Base-by-base conservation (phyloP, 352 stramenopile genomes). In the Phytophthora hybrid region DNA sequence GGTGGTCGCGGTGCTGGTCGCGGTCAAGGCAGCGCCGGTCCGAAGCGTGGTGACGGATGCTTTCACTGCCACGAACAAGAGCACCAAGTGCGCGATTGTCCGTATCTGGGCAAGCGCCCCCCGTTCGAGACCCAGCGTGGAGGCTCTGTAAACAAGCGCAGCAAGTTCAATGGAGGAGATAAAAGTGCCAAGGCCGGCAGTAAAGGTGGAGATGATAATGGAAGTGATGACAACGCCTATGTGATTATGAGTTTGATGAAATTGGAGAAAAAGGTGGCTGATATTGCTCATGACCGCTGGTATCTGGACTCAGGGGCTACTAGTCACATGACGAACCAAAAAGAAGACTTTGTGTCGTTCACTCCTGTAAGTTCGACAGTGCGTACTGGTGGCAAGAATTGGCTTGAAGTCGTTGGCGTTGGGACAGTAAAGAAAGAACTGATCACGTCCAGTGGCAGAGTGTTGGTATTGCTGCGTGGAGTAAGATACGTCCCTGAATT, bases 301-400 rank as follows among this genome's bases (percentile, higher is more conserved):
- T 60, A 67, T 49, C 46, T 67, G 19, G 60, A 69, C 34, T 61
- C 51, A 19, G 62, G 62, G n/a, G 62, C 62, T 21, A 37, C 62
- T 2, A 69, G 52, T 41, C 51, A 69, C 37, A 62, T 69, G 10
- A 21, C 62, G 29, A 69, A 69, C 23, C 23, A 26, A 26, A n/a
- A n/a, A 37, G 54, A 9, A 18, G 51, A 68, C 37, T 68, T 61
- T 61, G 23, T 68, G 4, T 26, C 26, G 5, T 68, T 68, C 16
- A 61, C 51, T 16, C 51, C 34, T 14, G 5, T 61, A 1, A 68
- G 34, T 61, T 53, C 49, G 16, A 23, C 4, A 19, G 60, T 66
- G 23, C 47, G 60, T 13, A 51, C 49, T 47, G 59, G 59, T n/a
- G 59, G 46, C 51, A 66, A 66, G 5, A 44, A 66, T 21, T 59